Conservation (phyloP, 305 asterid genomes). For the Fraxinus platypoda region DNA sequence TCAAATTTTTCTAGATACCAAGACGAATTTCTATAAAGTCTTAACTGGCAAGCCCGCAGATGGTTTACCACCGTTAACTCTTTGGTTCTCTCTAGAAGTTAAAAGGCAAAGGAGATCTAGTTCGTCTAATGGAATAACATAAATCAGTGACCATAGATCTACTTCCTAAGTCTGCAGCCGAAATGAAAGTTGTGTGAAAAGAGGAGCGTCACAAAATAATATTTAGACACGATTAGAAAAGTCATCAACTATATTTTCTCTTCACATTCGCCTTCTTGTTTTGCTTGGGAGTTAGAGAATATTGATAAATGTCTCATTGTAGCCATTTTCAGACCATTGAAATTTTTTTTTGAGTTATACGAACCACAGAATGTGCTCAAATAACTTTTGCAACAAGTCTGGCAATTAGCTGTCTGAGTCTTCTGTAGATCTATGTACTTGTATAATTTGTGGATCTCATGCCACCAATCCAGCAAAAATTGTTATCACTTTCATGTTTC, state of each 20-base stretch:
- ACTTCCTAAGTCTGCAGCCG: background rate
- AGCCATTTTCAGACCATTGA: background rate
- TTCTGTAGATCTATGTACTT: background rate
- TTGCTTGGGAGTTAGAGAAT: conserved; percentile 2
- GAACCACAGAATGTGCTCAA: background rate
- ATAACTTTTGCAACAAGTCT: conserved; percentile 1
- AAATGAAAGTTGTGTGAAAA: background rate
- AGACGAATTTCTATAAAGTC: conserved; percentile 1
- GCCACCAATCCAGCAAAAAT: background rate
- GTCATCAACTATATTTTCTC: background rate
- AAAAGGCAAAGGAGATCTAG: background rate
- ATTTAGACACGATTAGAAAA: background rate
- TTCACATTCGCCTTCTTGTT: background rate
- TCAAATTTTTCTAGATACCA: conserved; percentile 12
- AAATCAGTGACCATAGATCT: conserved; percentile 10
- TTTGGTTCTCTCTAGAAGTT: conserved; percentile 1
- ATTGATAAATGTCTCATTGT: background rate
- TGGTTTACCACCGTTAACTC: background rate
- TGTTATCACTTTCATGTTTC: background rate
- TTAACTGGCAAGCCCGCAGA: background rate
- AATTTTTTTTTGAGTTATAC: background rate
- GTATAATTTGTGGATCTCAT: background rate
- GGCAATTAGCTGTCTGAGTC: background rate
- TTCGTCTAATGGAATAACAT: background rate
- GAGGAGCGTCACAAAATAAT: conserved; percentile 1